A percentile compares a stretch with the other conserved stretches of the same genome.
Conservation (phyloP, 768 basidiomycete genomes). For the Rhizopogon salebrosus region DNA sequence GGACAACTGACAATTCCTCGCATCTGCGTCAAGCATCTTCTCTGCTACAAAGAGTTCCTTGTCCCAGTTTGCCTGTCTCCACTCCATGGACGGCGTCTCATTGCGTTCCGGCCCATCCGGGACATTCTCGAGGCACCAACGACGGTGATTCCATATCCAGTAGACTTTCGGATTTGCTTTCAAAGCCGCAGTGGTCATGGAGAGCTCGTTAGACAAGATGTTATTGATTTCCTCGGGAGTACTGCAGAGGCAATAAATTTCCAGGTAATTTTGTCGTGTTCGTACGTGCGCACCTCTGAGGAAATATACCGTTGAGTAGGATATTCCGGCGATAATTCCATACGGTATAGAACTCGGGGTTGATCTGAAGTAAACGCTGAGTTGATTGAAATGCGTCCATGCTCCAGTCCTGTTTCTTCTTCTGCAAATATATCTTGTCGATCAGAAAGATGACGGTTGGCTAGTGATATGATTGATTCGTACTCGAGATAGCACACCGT, state of each 20-base stretch:
- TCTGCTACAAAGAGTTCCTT: conserved; percentile 85
- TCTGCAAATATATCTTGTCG: conserved; percentile 41
- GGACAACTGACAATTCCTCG: conserved; percentile 77
- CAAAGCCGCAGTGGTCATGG: conserved; percentile 75
- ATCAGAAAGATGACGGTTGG: conserved; percentile 1
- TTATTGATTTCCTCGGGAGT: conserved; percentile 55
- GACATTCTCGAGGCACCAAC: conserved; percentile 89
- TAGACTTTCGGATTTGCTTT: conserved; percentile 92
- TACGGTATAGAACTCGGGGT: conserved; percentile 93
- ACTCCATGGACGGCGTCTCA: conserved; percentile 44
- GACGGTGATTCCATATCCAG: conserved; percentile 97
- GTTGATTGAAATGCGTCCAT: conserved; percentile 75
- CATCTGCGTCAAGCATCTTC: conserved; percentile 86
- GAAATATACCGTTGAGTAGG: conserved; percentile 66
- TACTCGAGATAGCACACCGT: conserved; percentile 62
- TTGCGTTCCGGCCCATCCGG: conserved; percentile 62
- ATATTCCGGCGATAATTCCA: conserved; percentile 94
- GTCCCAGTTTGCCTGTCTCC: conserved; percentile 80
- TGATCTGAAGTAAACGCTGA: conserved; percentile 68
- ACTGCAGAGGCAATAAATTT: conserved; percentile 33
- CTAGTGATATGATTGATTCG: conserved; percentile 16
- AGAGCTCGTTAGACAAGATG: conserved; percentile 66
- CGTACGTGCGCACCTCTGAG: conserved; percentile 42
- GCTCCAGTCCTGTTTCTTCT: conserved; percentile 62
- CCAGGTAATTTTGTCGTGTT: not conserved